A percentile compares a stretch with the other conserved stretches of the same genome.
Conservation (phyloP, 2,329 filamentous ascomycete genomes). For the Colletotrichum liaoningense region DNA sequence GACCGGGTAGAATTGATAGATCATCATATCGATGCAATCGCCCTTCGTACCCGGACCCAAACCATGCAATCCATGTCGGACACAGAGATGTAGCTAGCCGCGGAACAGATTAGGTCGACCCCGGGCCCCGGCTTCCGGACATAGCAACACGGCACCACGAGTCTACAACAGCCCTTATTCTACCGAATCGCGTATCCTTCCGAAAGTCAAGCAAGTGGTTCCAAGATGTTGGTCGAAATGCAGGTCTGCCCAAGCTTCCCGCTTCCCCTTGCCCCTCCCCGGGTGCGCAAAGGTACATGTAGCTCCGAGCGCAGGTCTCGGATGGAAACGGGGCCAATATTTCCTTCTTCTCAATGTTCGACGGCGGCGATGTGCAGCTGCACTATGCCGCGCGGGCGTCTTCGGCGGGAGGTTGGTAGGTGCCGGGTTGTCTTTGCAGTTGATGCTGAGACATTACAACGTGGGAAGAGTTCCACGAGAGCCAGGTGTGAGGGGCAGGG, state of each 20-base stretch:
- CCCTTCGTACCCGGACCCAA: conserved; percentile 1
- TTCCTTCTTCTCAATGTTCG: not conserved
- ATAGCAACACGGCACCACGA: not conserved
- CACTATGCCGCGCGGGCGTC: not conserved
- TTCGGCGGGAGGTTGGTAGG: not conserved
- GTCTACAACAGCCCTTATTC: not conserved
- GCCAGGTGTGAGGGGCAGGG: not conserved
- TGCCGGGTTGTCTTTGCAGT: not conserved
- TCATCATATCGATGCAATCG: conserved; percentile 12
- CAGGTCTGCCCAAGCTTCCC: not conserved
- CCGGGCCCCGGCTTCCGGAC: not conserved
- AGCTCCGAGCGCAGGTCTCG: not conserved
- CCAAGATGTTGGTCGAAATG: not conserved
- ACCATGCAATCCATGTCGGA: not conserved
- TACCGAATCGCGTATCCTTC: not conserved
- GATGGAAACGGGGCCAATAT: not conserved
- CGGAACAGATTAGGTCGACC: conserved; percentile 19
- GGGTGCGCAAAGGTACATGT: not conserved
- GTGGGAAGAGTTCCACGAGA: not conserved
- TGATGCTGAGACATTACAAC: not conserved
- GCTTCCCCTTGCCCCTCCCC: not conserved
- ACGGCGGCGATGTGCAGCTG: not conserved
- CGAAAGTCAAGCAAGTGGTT: not conserved
- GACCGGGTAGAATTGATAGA: not conserved
- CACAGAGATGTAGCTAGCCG: not conserved